These are phyloP conservation scores for Fistulifera pelliculosa DNA, from an alignment of 108 stramenopile species.

Conservation along the genomic window DNA sequence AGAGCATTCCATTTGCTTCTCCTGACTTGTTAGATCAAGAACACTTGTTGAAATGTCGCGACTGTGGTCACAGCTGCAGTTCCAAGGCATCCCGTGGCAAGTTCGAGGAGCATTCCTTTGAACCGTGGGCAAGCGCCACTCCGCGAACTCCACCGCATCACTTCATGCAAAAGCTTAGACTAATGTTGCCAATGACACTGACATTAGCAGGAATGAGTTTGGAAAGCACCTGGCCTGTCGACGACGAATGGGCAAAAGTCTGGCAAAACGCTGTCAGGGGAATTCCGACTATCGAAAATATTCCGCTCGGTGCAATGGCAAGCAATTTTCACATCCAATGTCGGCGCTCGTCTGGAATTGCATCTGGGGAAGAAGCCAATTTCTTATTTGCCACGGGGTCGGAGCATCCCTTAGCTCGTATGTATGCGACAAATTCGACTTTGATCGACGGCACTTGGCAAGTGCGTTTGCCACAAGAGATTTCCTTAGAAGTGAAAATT, in stretches of 20 bases:
- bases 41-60: constrained; percentile 10
- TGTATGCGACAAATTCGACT: too few species aligned
- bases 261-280: constrained; percentile 1
- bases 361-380: constrained; percentile 3
- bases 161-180: constrained; percentile 2
- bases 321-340: constrained; percentile 4
- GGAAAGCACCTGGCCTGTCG: not conserved
- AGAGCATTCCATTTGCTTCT: constrained; percentile 3
- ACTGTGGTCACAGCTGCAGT: constrained; percentile 23
- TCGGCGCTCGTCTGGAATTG: constrained; percentile 9
- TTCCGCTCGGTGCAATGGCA: constrained; percentile 13
- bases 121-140: not conserved
- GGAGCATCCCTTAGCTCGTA: too few species aligned
- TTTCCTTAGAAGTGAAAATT: too few species aligned
- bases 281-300: constrained; percentile 19
- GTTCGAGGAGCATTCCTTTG: constrained; percentile 25
- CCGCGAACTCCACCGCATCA: constrained; percentile 4
- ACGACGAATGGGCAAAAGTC: not conserved
- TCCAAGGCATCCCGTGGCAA: constrained; percentile 15
- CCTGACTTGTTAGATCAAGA: not conserved
- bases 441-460: too few species aligned
- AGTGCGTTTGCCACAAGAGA: too few species aligned
- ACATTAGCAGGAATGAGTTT: not conserved
- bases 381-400: too few species aligned
- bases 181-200: constrained; percentile 8